A percentile compares a stretch with the other conserved stretches of the same genome.
Conservation (phyloP, 192 early-diverging fungal species). For the Podila minutissima region DNA sequence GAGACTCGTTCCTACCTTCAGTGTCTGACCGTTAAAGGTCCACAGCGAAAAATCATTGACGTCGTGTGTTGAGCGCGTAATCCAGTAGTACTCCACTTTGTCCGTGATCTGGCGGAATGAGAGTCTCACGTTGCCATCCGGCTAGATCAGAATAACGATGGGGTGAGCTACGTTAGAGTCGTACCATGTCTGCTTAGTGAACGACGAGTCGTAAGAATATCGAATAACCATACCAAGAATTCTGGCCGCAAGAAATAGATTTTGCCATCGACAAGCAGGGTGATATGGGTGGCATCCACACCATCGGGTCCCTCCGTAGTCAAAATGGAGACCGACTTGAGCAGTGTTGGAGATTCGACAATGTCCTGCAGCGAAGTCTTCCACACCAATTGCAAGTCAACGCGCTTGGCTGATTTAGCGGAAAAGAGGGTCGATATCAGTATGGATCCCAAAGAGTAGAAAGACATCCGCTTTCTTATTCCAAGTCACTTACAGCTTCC, state of each 20-base stretch:
- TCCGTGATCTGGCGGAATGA: conserved; percentile 59
- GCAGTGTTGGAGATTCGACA: conserved; percentile 39
- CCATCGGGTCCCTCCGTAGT: conserved; percentile 41
- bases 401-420: conserved; percentile 27
- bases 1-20: conserved; percentile 58
- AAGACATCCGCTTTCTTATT: too few relatives aligned
- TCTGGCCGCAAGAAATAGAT: conserved; percentile 70
- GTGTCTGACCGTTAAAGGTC: conserved; percentile 70
- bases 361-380: conserved; percentile 47
- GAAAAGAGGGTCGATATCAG: not conserved
- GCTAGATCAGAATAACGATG: not conserved
- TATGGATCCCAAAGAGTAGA: not conserved
- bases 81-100: conserved; percentile 82
- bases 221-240: conserved; percentile 40
- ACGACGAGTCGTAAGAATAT: not conserved
- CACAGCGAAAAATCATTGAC: conserved; percentile 74
- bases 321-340: conserved; percentile 45
- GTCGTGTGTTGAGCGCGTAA: conserved; percentile 62
- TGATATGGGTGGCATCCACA: conserved; percentile 64
- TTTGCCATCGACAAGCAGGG: conserved; percentile 74
- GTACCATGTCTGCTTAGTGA: not conserved
- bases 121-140: conserved; percentile 45
- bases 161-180: too few relatives aligned
- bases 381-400: conserved; percentile 46
- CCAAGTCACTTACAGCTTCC: conserved; percentile 26